Percentiles rank a stretch among this genome's conserved stretches.
Evolutionary conservation across 108 stramenopile species (phyloP).

Genomic region (Pseudonitzschia delicatissima): DNA sequence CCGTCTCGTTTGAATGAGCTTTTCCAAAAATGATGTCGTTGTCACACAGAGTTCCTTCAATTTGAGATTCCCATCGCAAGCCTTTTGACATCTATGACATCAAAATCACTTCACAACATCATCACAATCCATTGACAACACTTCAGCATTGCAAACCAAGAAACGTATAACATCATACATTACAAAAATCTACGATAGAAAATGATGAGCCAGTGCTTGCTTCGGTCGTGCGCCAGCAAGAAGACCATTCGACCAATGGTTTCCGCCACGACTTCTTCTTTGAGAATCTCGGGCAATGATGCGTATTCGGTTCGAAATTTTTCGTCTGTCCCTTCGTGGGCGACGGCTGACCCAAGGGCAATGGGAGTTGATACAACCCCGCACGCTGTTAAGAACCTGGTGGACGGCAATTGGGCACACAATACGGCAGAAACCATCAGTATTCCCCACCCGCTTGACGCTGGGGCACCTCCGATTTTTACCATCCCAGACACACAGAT

Average conservation of each 20-base stretch:
- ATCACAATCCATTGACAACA: too few species aligned
- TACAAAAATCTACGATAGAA: too few species aligned
- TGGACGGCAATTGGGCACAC: slow-evolving; percentile 66
- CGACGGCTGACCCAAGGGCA: slow-evolving; percentile 65
- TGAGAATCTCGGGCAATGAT: background rate
- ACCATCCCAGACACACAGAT: slow-evolving; percentile 71
- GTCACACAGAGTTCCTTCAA: too few species aligned
- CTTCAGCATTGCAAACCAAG: too few species aligned
- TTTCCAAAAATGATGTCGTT: too few species aligned
- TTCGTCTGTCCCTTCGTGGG: slow-evolving; percentile 52
- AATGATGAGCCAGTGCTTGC: too few species aligned
- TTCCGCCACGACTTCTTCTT: background rate
- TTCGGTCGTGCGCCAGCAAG: too few species aligned
- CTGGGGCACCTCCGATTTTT: slow-evolving; percentile 60
- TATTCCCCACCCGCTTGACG: slow-evolving; percentile 79
- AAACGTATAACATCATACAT: too few species aligned
- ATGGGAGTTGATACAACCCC: slow-evolving; percentile 61
- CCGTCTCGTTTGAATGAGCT: too few species aligned
- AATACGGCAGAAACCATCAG: slow-evolving; percentile 26
- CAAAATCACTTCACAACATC: too few species aligned
- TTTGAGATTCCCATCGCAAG: too few species aligned
- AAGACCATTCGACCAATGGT: background rate
- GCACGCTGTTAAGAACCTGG: slow-evolving; percentile 65
- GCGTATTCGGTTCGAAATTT: background rate
- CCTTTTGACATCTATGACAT: too few species aligned